Evolutionary conservation across 306 rosid species (phyloP), one percentile per base, ranked within the genome.

Genomic region (Fagus sylvatica): DNA sequence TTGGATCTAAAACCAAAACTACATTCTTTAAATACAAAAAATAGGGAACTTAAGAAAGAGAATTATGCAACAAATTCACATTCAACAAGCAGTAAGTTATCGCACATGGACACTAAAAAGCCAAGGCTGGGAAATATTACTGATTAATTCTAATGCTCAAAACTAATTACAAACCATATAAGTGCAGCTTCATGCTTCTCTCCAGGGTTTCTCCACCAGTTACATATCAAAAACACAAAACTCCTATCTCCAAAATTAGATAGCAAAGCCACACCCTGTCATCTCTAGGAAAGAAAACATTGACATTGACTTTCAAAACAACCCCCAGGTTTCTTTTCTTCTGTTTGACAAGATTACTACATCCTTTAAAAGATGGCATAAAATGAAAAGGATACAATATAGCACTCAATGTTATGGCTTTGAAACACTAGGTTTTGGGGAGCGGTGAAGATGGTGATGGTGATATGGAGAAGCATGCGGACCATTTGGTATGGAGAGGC

Each of bases 401-500:
- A 19, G 49, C 17, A 15, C 48, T 65, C 49, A 36, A 65, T 65
- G 70, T 17, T 37, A 16, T 36, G 32, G 13, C 5, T 39, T 61
- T 11, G 53, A 71, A 53, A 57, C 69, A 17, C 28, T 10, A 1
- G 85, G 76, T 34, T 32, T 82, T 13, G 88, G 86, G 0, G 78
- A 77, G 37, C 56, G 84, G 51, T 78, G 62, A 74, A 78, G 82
- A 60, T 79, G 82, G 43, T 62, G 43, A 1, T 41, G 74, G 74
- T 28, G 30, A 48, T 43, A 34, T 1, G 94, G 91, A 0, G 88
- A 86, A 40, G 72, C 83, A 39, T 39, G 49, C 1, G 30, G 49
- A 7, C 48, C 71, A 66, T 66, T 66, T 2, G 71, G 71, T 66
- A 66, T 3, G 92, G 91, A 0, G 85, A 86, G 54, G 79, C 83